Evolutionary conservation across 2,329 filamentous ascomycete genomes (phyloP), one percentile per base, ranked within the genome.

Genomic region (Fusarium acutatum): DNA sequence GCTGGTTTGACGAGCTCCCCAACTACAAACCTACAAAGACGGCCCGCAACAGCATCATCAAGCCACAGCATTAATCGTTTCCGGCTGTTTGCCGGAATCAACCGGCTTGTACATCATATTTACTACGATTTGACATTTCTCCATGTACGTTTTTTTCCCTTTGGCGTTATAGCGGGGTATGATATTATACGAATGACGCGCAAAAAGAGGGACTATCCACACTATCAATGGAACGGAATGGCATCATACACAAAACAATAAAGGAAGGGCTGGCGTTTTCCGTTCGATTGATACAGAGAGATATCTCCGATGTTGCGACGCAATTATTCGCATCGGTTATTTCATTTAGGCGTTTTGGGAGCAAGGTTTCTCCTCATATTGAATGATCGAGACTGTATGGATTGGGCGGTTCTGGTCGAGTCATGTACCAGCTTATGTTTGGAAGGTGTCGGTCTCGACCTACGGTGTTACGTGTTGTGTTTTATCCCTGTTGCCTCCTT

Each of bases 1-100:
- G 92, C 71, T 94, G 92, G 88, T 99, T 99, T 78, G 91, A 96
- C 67, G 91, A 96, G 80, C 84, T 97, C 50, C 93, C 92, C n/a
- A 88, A 95, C 78, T 98, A 96, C 83, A 91, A 93, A 82, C 88
- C 96, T 35, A 89, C 89, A 72, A 88, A 88, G 72, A 81, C 82
- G 38, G 71, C 80, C 34, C 79, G 81, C 30, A 79, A 79, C 61
- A 80, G 72, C 44, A 75, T 81, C 62, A 69, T 69, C 80, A 74
- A 71, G 54, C 54, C 70, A 38, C 47, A 49, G 38, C 40, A 49
- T 52, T 63, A 46, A 52, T n/a, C 17, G 32, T 47, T 43, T 34
- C 20, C 46, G 54, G 12, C 22, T 14, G 47, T 56, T 60, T 49
- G 28, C 63, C 62, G 64, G 69, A 52, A 41, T 14, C 15, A n/a